Evolutionary conservation across 345 rosid species (phyloP), one percentile per base, ranked within the genome.

Genomic region (Acer campestre): DNA sequence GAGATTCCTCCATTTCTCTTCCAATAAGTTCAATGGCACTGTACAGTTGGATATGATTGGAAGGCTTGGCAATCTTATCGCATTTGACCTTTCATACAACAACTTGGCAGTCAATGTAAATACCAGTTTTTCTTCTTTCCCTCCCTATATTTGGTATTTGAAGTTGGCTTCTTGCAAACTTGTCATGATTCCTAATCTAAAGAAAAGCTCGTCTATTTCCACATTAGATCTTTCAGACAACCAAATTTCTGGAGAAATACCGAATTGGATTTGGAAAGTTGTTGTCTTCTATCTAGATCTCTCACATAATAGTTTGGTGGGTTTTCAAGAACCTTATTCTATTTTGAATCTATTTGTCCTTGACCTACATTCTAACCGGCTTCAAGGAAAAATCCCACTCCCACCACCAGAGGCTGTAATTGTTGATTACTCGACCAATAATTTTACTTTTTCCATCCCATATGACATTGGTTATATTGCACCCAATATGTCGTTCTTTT

Each of bases 191-290:
- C 94, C 91, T 0, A 59, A 79, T 0, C 73, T 90, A 7, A 76
- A 76, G 17, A 71, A 44, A 65, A 89, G 82, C 23, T 13, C 40
- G 1, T 25, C 0, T 90, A 9, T 0, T 25, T 1, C 0, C 20
- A 0, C 0, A 46, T 69, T 90, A 16, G 92, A 90, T 75, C 89
- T 90, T 72, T 88, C 92, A 2, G 10, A 12, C 14, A 91, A 91
- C 74, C 25, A 44, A 0, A 89, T 89, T 46, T 11, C 0, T 18
- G 91, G 89, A 9, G 1, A 2, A 23, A 59, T 90, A 27, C 94
- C 90, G 0, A 3, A 18, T 0, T 90, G 91, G 94, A 79, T 90
- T 56, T 82, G 86, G 84, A 0, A 3, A 56, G 38, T 35, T 31
- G 35, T 31, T 31, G 5, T 3, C 0, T 0, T 0, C 0, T 0